phyloP scores from a whole-genome alignment of 345 rosid genomes.

The Gossypium australe region DNA sequence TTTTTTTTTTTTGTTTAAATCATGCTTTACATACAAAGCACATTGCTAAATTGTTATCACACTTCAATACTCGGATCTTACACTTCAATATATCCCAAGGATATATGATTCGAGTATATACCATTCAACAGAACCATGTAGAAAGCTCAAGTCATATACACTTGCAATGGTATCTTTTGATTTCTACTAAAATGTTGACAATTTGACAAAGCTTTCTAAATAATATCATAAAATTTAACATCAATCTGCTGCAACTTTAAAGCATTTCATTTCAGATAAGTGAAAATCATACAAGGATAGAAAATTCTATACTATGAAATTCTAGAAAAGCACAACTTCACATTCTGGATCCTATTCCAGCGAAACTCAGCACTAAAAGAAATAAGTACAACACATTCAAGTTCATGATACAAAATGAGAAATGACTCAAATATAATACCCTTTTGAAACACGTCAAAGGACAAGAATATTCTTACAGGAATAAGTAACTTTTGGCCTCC shows the following conservation, averaged over 20 bases:
- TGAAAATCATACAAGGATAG: background rate
- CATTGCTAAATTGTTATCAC: background rate
- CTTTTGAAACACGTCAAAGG: conserved; percentile 14
- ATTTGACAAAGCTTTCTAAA: background rate
- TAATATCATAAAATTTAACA: background rate
- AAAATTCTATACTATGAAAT: background rate
- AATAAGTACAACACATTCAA: background rate
- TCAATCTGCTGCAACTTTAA: background rate
- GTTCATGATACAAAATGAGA: background rate
- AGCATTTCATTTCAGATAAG: conserved; percentile 1
- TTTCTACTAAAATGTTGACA: background rate
- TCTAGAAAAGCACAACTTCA: background rate
- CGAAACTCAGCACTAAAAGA: background rate
- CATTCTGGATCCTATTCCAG: background rate
- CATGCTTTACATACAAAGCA: background rate
- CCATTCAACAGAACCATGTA: background rate
- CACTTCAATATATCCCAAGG: background rate
- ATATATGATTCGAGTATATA: background rate
- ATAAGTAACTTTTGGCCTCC: conserved; percentile 84
- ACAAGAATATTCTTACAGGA: conserved; percentile 58
- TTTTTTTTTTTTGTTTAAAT: background rate
- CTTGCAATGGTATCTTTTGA: background rate
- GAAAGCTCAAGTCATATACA: background rate
- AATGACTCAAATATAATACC: background rate
- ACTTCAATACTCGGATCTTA: background rate